Evolutionary conservation across 768 basidiomycete genomes (phyloP).

Genomic region (Phallus indusiatus): DNA sequence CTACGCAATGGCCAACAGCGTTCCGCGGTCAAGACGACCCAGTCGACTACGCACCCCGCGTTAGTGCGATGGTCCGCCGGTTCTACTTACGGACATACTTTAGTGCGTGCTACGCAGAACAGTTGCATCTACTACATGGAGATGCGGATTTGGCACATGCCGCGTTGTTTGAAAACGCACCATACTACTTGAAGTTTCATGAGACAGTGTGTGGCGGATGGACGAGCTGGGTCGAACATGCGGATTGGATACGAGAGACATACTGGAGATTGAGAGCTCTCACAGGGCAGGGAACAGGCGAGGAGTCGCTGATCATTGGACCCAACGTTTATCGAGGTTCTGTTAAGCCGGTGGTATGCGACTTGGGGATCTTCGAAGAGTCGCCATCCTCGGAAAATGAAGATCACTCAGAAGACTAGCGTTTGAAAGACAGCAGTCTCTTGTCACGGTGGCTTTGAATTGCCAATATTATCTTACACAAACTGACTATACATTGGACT

Average conservation of each 20-base stretch:
- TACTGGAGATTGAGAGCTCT: conserved; percentile 2
- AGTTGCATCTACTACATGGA: background rate
- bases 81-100: conserved; percentile 6
- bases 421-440: background rate
- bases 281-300: background rate
- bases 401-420: background rate
- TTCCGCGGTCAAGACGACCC: background rate
- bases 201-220: conserved; percentile 1
- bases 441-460: background rate
- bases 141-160: background rate
- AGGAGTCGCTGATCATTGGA: background rate
- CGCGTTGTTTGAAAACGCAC: conserved; percentile 1
- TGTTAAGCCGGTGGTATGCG: background rate
- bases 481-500: background rate
- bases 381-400: background rate
- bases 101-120: conserved; percentile 2
- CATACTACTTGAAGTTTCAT: conserved; percentile 7
- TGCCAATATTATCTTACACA: background rate
- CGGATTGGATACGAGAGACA: conserved; percentile 4
- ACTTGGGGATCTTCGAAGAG: conserved; percentile 6
- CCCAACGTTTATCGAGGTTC: conserved; percentile 1
- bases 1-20: background rate
- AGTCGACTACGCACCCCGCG: background rate
- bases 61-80: conserved; percentile 2
- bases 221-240: conserved; percentile 1